These are phyloP conservation scores for Coleophoma cylindrospora DNA, from an alignment of 2,329 filamentous ascomycete species.

Conservation along the genomic window DNA sequence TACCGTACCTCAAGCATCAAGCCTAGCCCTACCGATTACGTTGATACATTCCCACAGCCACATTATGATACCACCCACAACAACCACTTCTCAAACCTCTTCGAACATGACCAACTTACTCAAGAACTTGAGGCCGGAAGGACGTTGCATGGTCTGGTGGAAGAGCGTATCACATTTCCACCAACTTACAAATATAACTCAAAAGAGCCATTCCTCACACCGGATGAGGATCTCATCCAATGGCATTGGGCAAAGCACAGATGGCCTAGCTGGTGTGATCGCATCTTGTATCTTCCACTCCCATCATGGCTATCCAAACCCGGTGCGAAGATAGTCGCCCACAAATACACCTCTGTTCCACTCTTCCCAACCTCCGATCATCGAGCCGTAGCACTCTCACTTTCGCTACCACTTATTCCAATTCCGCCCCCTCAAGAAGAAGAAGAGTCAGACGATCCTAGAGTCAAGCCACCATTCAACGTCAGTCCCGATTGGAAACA, in stretches of 20 bases:
- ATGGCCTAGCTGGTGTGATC: constrained; percentile 91
- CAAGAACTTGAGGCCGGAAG: constrained; percentile 63
- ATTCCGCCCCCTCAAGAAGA: constrained; percentile 24
- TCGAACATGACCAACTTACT: constrained; percentile 73
- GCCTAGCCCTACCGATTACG: constrained; percentile 51
- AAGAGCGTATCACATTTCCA: constrained; percentile 72
- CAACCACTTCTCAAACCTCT: constrained; percentile 61
- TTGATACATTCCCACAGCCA: constrained; percentile 56
- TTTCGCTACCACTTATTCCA: constrained; percentile 54
- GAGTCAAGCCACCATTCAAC: constrained; percentile 46
- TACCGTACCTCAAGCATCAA: constrained; percentile 74
- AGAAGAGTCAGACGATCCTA: constrained; percentile 28
- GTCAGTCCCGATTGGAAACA: constrained; percentile 52
- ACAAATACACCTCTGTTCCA: constrained; percentile 69
- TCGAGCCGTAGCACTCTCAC: constrained; percentile 71
- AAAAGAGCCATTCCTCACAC: constrained; percentile 33
- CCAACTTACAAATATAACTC: constrained; percentile 89
- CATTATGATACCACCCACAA: constrained; percentile 43
- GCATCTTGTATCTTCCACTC: constrained; percentile 71
- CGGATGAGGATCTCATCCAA: constrained; percentile 33
- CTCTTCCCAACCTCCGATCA: constrained; percentile 84
- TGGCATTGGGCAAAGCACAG: constrained; percentile 79
- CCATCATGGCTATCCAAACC: constrained; percentile 43
- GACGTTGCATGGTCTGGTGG: constrained; percentile 73
- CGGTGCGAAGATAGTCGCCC: constrained; percentile 45